Base-by-base conservation (phyloP, 805 yeast species). In the Saccharomycopsis sp. region DNA sequence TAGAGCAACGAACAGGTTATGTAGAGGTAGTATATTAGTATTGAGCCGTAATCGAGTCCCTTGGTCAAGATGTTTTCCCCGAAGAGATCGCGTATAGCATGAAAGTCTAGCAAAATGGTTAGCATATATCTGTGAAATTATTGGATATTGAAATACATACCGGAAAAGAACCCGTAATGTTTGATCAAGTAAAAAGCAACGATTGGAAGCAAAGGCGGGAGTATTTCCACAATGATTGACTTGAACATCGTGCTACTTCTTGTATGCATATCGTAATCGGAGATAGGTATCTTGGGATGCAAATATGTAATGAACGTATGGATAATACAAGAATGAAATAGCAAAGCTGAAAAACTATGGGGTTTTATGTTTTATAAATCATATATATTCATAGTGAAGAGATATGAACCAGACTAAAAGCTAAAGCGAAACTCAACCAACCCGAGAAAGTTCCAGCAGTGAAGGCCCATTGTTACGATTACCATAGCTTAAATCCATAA, bases 131-230 rank as follows among this genome's bases (percentile, higher is more conserved):
- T 17, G 19, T 5, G 49, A 17, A 35, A 35, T 9, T 35, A 9
- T 9, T 35, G 14, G 14, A 14, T 35, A 35, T 9, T 35, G 14
- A 9, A 35, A 44, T 41, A 52, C 54, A 12, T 25, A 53, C 49
- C 47, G 7, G 29, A 5, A 29, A 53, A 53, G 14, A 22, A 53
- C 5, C 42, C 20, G 14, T 52, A 35, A 22, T 56, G 38, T 8
- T 41, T 19, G 50, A 56, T 41, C 9, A 56, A 53, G 25, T 38
- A 56, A 19, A 56, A 20, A 3, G 58, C 55, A n/a, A 56, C 3
- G 22, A 56, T 29, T 14, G 58, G 58, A 12, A 56, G 44, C 14
- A 49, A 29, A 3, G 58, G 58, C 3, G 58, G 58, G 14, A 56
- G 44, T 17, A 56, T 47, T 29, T 56, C 58, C 20, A 25, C 35